These are phyloP conservation scores for Thermoascus crustaceus DNA, from an alignment of 2,329 filamentous ascomycete species.

Conservation along the genomic window DNA sequence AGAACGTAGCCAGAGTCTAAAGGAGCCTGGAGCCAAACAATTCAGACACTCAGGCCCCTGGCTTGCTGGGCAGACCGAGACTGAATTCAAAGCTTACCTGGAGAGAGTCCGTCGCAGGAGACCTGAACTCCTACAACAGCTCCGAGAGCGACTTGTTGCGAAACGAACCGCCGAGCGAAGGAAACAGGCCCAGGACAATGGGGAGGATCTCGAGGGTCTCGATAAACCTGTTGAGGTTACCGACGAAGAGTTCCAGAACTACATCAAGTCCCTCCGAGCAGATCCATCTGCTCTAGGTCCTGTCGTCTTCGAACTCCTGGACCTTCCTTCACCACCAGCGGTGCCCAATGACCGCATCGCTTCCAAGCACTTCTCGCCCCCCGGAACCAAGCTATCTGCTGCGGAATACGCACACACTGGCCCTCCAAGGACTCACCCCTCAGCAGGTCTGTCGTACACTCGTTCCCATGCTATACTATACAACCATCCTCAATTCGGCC, in stretches of 20 bases:
- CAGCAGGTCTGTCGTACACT: slow-evolving; percentile 55
- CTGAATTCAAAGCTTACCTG: slow-evolving; percentile 48
- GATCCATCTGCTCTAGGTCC: slow-evolving; percentile 42
- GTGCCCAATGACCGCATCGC: slow-evolving; percentile 28
- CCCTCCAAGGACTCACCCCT: slow-evolving; percentile 56
- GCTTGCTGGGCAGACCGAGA: slow-evolving; percentile 47
- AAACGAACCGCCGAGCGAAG: slow-evolving; percentile 28
- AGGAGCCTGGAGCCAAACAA: slow-evolving; percentile 31
- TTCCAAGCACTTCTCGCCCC: slow-evolving; percentile 28
- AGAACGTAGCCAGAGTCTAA: slow-evolving; percentile 23
- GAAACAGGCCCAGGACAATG: slow-evolving; percentile 34
- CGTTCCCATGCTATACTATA: slow-evolving; percentile 46
- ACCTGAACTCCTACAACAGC: slow-evolving; percentile 29
- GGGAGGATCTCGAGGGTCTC: slow-evolving; percentile 25
- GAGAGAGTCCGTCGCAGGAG: slow-evolving; percentile 36
- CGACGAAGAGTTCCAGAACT: slow-evolving; percentile 39
- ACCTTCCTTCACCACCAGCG: slow-evolving; percentile 43
- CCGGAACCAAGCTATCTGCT: slow-evolving; percentile 27
- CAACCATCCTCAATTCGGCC: slow-evolving; percentile 55
- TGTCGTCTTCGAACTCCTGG: slow-evolving; percentile 48
- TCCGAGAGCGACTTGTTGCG: slow-evolving; percentile 25
- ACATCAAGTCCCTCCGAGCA: slow-evolving; percentile 37
- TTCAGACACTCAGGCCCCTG: slow-evolving; percentile 55
- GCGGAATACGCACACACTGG: slow-evolving; percentile 39
- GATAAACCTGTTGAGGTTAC: slow-evolving; percentile 21